Evolutionary conservation across 1,284 basidiomycete species (phyloP), one percentile per base, ranked within the genome.

Genomic region (Porodaedalea pini): DNA sequence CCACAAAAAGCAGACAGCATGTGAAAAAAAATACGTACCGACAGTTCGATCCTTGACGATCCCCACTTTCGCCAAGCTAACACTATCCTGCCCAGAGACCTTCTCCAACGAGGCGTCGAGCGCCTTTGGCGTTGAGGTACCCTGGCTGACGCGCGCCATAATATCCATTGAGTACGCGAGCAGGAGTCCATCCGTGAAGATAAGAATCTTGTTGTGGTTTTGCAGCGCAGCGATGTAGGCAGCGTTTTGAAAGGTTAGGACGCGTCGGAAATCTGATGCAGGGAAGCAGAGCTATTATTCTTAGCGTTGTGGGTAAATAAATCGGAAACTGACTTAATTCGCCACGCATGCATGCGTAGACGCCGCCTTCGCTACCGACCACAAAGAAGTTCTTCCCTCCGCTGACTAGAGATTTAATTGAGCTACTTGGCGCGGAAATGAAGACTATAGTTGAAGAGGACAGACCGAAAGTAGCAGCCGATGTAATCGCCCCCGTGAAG

Each of bases 141-240:
- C 80, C 23, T 77, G 71, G 11, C 77, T 77, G 5, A 85, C 76
- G 23, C 81, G 80, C 1, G 78, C 81, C 47, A 91, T 70, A 19
- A 83, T 68, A 59, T 88, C 85, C n/a, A 90, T 75, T 0, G 87
- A 83, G 66, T 87, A 90, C 1, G 85, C 78, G 32, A 80, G 63
- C 2, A 91, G 69, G 1, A 75, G 74, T n/a, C 69, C 71, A 45
- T 87, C 82, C 19, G 77, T 74, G 31, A 84, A 81, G 1, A 92
- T 73, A 29, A 91, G 67, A 54, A 91, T 77, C 63, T 82, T 85
- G 67, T 88, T 84, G 69, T 80, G 83, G 0, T 75, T 69, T 54
- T 81, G 79, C 21, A 90, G 66, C 0, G 82, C 80, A 8, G 79
- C 74, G 50, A 91, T 74, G 21, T 77, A 76, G 2, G 71, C 76